A percentile compares a stretch with the other conserved stretches of the same genome.
Evolutionary conservation across 2,329 filamentous ascomycete genomes (phyloP).

Genomic region (Chaetomiaceae sp.): DNA sequence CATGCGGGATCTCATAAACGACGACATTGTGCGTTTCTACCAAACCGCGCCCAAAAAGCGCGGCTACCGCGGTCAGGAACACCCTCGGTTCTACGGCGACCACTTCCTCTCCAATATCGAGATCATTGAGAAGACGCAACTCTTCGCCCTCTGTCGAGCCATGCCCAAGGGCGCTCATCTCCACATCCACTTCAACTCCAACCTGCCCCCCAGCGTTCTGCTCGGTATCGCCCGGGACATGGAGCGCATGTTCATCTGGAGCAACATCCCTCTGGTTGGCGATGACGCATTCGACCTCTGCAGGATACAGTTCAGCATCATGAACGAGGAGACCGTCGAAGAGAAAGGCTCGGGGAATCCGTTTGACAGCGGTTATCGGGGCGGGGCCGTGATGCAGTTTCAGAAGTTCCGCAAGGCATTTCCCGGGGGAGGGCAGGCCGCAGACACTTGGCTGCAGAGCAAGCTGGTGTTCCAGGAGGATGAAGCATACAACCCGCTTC

Average conservation of each 20-base stretch:
- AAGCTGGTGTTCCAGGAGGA: slow-evolving; percentile 58
- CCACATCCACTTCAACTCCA: slow-evolving; percentile 75
- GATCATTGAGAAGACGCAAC: slow-evolving; percentile 47
- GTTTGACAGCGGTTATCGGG: slow-evolving; percentile 43
- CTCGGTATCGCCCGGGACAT: slow-evolving; percentile 50
- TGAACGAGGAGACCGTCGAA: slow-evolving; percentile 24
- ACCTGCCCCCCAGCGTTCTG: slow-evolving; percentile 54
- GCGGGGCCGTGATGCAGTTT: slow-evolving; percentile 41
- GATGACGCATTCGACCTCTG: slow-evolving; percentile 41
- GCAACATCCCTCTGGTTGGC: slow-evolving; percentile 44
- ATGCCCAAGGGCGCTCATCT: slow-evolving; percentile 69
- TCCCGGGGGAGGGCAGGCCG: slow-evolving; percentile 18
- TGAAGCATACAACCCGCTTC: slow-evolving; percentile 49
- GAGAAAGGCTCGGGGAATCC: slow-evolving; percentile 36
- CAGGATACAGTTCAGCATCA: slow-evolving; percentile 58
- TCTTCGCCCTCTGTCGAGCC: slow-evolving; percentile 49
- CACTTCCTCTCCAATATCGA: slow-evolving; percentile 53
- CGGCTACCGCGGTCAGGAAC: slow-evolving; percentile 40
- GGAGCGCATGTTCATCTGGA: slow-evolving; percentile 64
- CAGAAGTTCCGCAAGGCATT: slow-evolving; percentile 35
- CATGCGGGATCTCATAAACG: slow-evolving; percentile 32
- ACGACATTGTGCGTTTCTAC: slow-evolving; percentile 36
- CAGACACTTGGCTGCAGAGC: slow-evolving; percentile 49
- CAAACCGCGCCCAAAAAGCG: slow-evolving; percentile 25
- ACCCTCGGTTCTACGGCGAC: slow-evolving; percentile 43